Percentiles rank a stretch among this genome's conserved stretches.
Conservation (phyloP, 139 green algal genomes). For the Zygnema cylindricum region DNA sequence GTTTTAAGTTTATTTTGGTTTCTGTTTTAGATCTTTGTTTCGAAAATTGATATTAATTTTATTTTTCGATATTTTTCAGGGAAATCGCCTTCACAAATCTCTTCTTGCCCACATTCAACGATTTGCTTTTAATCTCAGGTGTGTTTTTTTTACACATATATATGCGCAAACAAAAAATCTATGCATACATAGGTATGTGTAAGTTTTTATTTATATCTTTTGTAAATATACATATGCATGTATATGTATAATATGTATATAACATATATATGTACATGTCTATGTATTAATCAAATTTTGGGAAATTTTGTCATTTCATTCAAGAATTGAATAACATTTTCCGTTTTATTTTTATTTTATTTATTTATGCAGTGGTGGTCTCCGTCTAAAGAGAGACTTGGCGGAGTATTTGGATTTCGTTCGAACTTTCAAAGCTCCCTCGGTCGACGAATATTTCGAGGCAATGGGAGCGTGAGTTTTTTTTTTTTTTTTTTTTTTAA, state of each 20-base stretch:
- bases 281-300: neutral
- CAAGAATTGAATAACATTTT: neutral
- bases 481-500: neutral
- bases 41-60: neutral
- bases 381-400: slow-evolving; percentile 52
- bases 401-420: slow-evolving; percentile 55
- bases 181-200: neutral
- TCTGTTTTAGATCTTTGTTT: too few species aligned
- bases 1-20: too few species aligned
- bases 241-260: neutral
- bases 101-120: slow-evolving; percentile 45
- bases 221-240: neutral
- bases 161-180: too few species aligned
- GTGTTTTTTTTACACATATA: neutral
- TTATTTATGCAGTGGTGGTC: slow-evolving; percentile 35
- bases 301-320: neutral
- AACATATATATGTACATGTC: neutral
- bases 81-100: slow-evolving; percentile 27
- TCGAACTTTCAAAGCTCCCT: slow-evolving; percentile 53
- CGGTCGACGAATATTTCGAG: slow-evolving; percentile 50
- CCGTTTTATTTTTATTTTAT: neutral
- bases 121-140: slow-evolving; percentile 51
- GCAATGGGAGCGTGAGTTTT: slow-evolving; percentile 26
- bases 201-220: slow-evolving; percentile 9
- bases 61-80: slow-evolving; percentile 35